Base-by-base conservation (phyloP, 2,329 filamentous ascomycete species). In the Calonectria multiphialidica region DNA sequence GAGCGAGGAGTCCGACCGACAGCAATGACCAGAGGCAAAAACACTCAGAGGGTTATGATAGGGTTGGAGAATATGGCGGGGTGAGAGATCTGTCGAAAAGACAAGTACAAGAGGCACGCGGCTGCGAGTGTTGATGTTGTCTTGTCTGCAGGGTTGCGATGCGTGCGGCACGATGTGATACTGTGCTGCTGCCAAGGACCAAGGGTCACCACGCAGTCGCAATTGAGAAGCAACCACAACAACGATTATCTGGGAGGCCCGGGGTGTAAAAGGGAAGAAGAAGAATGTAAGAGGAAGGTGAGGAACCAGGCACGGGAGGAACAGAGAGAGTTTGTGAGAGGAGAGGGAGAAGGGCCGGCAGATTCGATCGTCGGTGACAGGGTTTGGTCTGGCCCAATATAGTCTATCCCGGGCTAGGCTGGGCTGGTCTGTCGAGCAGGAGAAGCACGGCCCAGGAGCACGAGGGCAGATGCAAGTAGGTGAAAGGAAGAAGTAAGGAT, bases 321-420 rank as follows among this genome's bases (percentile, higher is more conserved):
- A 47, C 9, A 21, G 28, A 23, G 28, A 23, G 55, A 42, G 64
- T 42, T 66, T 61, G 55, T 62, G 37, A 57, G 35, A 68, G 23
- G 65, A 42, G 55, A 28, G 37, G 49, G 49, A 47, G 21, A 49
- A 62, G 33, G 44, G 28, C 62, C 44, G 30, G 30, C n/a, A 49
- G 62, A 44, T 30, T 70, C 61, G 33, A 68, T 68, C 57, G 69
- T 57, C 57, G 65, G 49, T 59, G 70, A 69, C 65, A 66, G 66
- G 66, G 70, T 65, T 40, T n/a, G 37, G 47, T 35, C 30, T 53
- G 45, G 37, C 33, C 64, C 53, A 40, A 59, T 59, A 59, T 28
- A 63, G 55, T 53, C 69, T 42, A 49, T 42, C 45, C 15, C 37
- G 45, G 23, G 28, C 44, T 47, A 44, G 53, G 33, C 53, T 67